These are phyloP conservation scores for Cymodocea nodosa DNA, from an alignment of 116 monocot genomes.

Conservation along the genomic window DNA sequence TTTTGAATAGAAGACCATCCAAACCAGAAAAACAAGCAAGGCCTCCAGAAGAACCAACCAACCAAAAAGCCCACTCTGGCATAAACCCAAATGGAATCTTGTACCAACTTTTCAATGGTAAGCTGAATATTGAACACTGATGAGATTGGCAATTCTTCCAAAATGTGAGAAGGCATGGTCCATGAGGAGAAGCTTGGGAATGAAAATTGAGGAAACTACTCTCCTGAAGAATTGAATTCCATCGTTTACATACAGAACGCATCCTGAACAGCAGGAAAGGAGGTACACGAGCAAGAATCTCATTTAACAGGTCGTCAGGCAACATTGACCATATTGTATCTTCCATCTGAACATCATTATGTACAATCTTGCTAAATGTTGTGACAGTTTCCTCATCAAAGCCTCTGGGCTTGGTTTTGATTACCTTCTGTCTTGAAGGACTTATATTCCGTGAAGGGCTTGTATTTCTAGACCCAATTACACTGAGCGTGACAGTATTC, in stretches of 20 bases:
- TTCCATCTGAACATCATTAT: conserved; percentile 58
- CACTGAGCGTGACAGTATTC: not conserved
- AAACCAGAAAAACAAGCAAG: conserved; percentile 74
- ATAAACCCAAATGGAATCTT: conserved; percentile 60
- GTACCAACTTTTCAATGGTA: conserved; percentile 60
- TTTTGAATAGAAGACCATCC: conserved; percentile 52
- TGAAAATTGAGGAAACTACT: conserved; percentile 49
- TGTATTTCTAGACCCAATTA: conserved; percentile 5
- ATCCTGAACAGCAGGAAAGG: conserved; percentile 63
- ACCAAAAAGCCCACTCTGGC: conserved; percentile 67
- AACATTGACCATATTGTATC: conserved; percentile 41
- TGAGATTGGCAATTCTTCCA: conserved; percentile 47
- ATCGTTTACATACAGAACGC: conserved; percentile 48
- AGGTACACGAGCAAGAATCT: conserved; percentile 62
- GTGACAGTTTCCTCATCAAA: conserved; percentile 65
- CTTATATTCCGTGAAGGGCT: conserved; percentile 32
- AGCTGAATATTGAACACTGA: conserved; percentile 65
- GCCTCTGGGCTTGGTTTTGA: conserved; percentile 67
- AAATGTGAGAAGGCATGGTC: conserved; percentile 69
- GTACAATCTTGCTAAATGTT: conserved; percentile 33
- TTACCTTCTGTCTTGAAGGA: conserved; percentile 51
- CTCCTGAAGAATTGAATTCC: conserved; percentile 64
- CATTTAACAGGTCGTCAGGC: conserved; percentile 58
- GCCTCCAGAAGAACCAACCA: conserved; percentile 70
- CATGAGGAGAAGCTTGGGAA: conserved; percentile 50